A percentile compares a stretch with the other conserved stretches of the same genome.
Conservation (phyloP, 345 rosid species). For the Salix arbutifolia region DNA sequence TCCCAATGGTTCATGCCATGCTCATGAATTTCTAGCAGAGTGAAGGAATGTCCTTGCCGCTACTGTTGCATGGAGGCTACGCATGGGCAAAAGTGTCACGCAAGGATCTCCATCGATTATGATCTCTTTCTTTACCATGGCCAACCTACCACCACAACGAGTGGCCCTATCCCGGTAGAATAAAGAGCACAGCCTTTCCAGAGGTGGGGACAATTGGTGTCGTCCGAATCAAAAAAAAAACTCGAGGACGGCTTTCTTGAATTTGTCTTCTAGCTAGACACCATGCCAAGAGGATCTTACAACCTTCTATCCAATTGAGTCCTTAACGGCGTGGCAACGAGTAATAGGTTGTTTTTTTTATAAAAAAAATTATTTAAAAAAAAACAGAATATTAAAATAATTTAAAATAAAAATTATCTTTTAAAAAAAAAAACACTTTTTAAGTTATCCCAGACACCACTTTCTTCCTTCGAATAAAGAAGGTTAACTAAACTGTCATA, state of each 20-base stretch:
- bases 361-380: too few relatives aligned
- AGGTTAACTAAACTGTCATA: too few relatives aligned
- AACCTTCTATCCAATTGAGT: background rate
- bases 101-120: conserved; percentile 10
- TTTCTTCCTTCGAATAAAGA: too few relatives aligned
- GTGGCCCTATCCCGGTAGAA: conserved; percentile 2
- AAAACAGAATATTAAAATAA: too few relatives aligned
- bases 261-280: background rate
- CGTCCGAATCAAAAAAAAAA: background rate
- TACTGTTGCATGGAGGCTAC: conserved; percentile 25
- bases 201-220: background rate
- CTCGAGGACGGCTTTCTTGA: background rate
- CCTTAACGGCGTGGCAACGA: background rate
- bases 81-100: conserved; percentile 18
- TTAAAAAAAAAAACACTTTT: too few relatives aligned
- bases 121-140: background rate
- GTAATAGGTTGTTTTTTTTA: too few relatives aligned
- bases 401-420: too few relatives aligned
- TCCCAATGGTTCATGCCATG: conserved; percentile 10
- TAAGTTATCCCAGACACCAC: too few relatives aligned
- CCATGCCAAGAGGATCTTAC: background rate
- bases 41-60: background rate
- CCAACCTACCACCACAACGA: background rate
- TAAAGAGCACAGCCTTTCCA: background rate
- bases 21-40: conserved; percentile 10